Percentiles rank a stretch among this genome's conserved stretches.
Evolutionary conservation across 306 rosid genomes (phyloP).

Genomic region (Lathyrus aphaca): DNA sequence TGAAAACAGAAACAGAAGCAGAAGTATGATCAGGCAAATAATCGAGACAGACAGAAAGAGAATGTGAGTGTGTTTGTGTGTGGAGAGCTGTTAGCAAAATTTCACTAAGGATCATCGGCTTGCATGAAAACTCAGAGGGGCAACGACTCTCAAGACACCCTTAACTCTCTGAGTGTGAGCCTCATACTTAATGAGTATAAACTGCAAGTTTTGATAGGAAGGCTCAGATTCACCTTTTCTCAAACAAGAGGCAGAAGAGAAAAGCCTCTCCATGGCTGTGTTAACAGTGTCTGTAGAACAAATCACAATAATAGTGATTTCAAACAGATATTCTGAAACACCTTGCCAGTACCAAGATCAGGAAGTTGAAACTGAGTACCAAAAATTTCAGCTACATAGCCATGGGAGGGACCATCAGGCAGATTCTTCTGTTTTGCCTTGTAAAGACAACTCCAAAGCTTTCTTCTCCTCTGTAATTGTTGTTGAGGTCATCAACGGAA

Average conservation of each 20-base stretch:
- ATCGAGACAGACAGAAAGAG: background rate
- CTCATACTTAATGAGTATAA: slow-evolving; percentile 38
- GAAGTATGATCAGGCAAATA: background rate
- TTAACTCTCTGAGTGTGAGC: slow-evolving; percentile 34
- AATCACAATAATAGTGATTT: background rate
- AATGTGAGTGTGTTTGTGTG: background rate
- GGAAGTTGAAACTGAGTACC: too few species aligned
- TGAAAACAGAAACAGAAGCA: background rate
- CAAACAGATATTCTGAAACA: slow-evolving; percentile 26
- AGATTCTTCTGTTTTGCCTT: too few species aligned
- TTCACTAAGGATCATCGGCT: background rate
- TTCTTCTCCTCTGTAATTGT: too few species aligned
- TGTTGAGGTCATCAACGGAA: too few species aligned
- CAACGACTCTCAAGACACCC: slow-evolving; percentile 8
- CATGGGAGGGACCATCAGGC: too few species aligned
- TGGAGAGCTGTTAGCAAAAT: background rate
- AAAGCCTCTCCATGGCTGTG: slow-evolving; percentile 32
- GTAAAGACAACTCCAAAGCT: too few species aligned
- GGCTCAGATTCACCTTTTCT: slow-evolving; percentile 38
- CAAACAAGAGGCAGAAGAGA: slow-evolving; percentile 9
- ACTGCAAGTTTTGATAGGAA: background rate
- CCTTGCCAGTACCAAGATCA: slow-evolving; percentile 36
- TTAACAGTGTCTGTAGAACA: slow-evolving; percentile 23
- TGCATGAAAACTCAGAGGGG: background rate
- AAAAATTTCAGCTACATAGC: too few species aligned